These are phyloP conservation scores for Botrytis porri DNA, from an alignment of 2,329 filamentous ascomycete species.

Conservation along the genomic window DNA sequence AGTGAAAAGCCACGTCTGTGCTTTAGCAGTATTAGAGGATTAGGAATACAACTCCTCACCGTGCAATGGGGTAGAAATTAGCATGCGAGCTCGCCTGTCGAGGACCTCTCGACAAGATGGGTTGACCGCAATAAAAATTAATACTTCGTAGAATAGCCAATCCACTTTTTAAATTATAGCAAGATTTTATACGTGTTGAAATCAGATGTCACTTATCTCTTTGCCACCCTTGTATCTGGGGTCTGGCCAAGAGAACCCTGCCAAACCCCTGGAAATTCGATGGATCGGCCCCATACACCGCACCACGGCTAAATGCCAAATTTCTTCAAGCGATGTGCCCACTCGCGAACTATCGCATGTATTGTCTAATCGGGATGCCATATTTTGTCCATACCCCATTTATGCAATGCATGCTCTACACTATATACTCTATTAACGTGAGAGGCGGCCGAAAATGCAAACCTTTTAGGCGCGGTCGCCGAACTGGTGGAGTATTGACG, in stretches of 20 bases:
- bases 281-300: slow-evolving; percentile 6
- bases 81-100: neutral
- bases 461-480: neutral
- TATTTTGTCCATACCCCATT: neutral
- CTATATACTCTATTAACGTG: neutral
- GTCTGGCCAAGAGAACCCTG: slow-evolving; percentile 2
- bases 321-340: slow-evolving; percentile 2
- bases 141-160: neutral
- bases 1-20: neutral
- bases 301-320: neutral
- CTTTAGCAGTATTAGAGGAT: neutral
- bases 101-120: neutral
- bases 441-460: neutral
- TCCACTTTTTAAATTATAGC: neutral
- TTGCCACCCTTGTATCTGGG: neutral
- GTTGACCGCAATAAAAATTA: neutral
- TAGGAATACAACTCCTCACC: neutral
- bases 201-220: slow-evolving; percentile 4
- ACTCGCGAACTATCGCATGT: neutral
- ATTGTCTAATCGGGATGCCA: slow-evolving; percentile 2
- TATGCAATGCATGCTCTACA: slow-evolving; percentile 4
- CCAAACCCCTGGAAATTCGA: neutral
- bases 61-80: neutral
- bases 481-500: neutral
- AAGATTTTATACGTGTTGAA: neutral